Evolutionary conservation across 2,329 filamentous ascomycete species (phyloP), one percentile per base, ranked within the genome.

Genomic region (Amylocarpus encephaloides): DNA sequence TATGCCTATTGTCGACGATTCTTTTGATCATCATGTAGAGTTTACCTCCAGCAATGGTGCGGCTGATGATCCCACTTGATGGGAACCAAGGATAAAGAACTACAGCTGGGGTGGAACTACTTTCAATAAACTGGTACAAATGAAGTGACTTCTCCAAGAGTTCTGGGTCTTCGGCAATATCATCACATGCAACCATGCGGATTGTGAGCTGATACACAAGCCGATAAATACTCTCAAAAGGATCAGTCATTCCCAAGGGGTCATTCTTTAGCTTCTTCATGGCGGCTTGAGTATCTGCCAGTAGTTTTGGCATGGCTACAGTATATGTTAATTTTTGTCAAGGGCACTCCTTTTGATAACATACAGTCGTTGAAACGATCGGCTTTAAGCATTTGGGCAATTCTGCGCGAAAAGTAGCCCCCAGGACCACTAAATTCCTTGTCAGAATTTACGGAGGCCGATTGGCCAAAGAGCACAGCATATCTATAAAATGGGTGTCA

Each of bases 191-290:
- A 2, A 51, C 49, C 38, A 39, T 46, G 5, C 36, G 36, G 18
- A 51, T 51, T 3, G 49, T 51, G n/a, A 51, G 38, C 38, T 43
- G 43, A 38, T 36, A 51, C 2, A 35, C 49, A 16, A 47, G 46
- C 22, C 43, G 19, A 10, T 46, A 51, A 12, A 51, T 47, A 33
- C 43, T 43, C 29, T 46, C 43, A 18, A 51, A 51, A 6, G 38
- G 49, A 18, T 51, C 43, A 3, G 38, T 51, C 13, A 51, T 36
- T 10, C 49, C 48, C 10, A 34, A 47, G 15, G 44, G 44, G n/a
- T 47, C 35, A 19, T 42, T 29, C 4, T 26, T 13, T 13, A 43
- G 18, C 7, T 16, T 35, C 11, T 41, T 42, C 36, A 48, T 41
- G 46, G 30, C 34, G 15, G 16, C 30, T 34, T 48, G 46, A 11